Conservation (phyloP, 768 basidiomycete genomes). For the Lentinula detonsa region DNA sequence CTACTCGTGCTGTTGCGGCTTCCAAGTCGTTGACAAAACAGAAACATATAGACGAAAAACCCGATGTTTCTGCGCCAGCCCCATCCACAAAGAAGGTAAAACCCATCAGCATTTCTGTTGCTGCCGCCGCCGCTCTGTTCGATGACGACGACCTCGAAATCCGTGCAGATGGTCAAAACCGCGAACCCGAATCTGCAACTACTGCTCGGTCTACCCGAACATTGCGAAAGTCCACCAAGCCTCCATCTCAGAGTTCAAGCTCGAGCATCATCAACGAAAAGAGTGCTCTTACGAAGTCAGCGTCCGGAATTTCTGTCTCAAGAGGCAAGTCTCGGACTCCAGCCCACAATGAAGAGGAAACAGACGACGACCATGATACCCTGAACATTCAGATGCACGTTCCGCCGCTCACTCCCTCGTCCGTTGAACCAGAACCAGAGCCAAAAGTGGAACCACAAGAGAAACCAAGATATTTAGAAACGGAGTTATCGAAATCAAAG, state of each 20-base stretch:
- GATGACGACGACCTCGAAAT: conserved; percentile 7
- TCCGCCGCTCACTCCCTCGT: background rate
- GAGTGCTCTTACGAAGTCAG: conserved; percentile 14
- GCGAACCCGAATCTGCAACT: background rate
- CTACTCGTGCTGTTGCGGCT: conserved; percentile 8
- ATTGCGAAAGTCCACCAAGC: background rate
- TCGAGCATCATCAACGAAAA: background rate
- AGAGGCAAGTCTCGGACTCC: conserved; percentile 3
- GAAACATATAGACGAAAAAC: conserved; percentile 11
- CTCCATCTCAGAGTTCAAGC: background rate
- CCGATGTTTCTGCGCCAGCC: background rate
- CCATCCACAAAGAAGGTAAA: conserved; percentile 2
- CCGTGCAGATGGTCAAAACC: conserved; percentile 4
- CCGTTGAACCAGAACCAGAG: background rate
- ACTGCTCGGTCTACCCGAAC: background rate
- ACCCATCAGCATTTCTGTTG: conserved; percentile 12
- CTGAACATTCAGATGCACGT: background rate
- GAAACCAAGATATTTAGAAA: background rate
- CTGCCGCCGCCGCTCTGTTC: conserved; percentile 1
- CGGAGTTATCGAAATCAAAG: background rate
- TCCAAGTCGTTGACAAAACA: conserved; percentile 8
- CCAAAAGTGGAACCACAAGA: background rate
- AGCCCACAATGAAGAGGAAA: background rate
- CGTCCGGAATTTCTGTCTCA: conserved; percentile 26
- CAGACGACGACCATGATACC: background rate